phyloP scores from a whole-genome alignment of 495 filamentous ascomycete species.

The Apiosordaria backusii region DNA sequence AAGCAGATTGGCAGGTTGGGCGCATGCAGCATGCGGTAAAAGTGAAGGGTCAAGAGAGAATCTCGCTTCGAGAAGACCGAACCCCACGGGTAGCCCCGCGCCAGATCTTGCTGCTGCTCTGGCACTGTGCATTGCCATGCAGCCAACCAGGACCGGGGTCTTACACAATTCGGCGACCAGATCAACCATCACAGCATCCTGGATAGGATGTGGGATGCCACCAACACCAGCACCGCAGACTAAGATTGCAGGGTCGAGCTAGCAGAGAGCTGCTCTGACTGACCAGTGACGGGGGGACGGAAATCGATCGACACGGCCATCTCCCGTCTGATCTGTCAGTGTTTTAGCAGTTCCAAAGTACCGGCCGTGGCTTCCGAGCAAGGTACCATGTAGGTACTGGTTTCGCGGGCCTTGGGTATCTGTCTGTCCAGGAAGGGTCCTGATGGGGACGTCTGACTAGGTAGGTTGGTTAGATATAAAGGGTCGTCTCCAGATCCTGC shows the following conservation, averaged over 20 bases:
- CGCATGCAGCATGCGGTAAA: background rate
- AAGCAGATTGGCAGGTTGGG: background rate
- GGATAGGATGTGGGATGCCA: background rate
- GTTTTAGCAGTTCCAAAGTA: conserved; percentile 10
- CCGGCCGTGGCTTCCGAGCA: conserved; percentile 6
- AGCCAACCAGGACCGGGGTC: conserved; percentile 18
- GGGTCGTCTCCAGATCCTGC: background rate
- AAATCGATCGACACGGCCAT: conserved; percentile 10
- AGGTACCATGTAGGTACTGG: background rate
- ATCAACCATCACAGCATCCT: conserved; percentile 1
- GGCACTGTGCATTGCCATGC: background rate
- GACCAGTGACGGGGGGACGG: background rate
- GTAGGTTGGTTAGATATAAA: background rate
- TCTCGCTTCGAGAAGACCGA: conserved; percentile 6
- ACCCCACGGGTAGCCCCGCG: conserved; percentile 26
- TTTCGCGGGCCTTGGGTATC: too few species aligned
- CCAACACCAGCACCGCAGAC: background rate
- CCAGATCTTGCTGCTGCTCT: conserved; percentile 17
- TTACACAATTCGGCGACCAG: conserved; percentile 2
- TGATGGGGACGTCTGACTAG: background rate
- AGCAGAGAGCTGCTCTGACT: background rate
- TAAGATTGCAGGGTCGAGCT: conserved; percentile 13
- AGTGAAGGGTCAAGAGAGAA: background rate
- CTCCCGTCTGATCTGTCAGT: background rate
- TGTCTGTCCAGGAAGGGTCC: background rate